Percentiles rank a stretch among this genome's conserved stretches.
Conservation (phyloP, 192 early-diverging fungal genomes). For the Backusella macrospora region DNA sequence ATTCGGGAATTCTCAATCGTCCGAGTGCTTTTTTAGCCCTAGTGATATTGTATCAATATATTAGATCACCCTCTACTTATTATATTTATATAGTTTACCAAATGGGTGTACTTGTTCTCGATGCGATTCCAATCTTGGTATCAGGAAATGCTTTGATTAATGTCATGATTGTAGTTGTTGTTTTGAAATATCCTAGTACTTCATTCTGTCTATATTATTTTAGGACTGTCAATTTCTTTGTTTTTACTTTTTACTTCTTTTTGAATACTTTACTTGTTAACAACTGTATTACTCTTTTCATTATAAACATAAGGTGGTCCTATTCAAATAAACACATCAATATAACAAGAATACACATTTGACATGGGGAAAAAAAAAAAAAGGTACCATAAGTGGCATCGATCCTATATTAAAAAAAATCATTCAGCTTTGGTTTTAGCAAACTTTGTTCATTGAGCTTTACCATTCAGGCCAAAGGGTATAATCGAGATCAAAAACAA, state of each 20-base stretch:
- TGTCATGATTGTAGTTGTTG: slow-evolving; percentile 37
- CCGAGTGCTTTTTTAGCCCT: slow-evolving; percentile 31
- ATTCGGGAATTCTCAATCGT: slow-evolving; percentile 18
- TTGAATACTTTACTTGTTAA: slow-evolving; percentile 14
- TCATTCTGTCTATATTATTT: slow-evolving; percentile 29
- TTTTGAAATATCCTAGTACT: slow-evolving; percentile 30
- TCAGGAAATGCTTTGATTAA: slow-evolving; percentile 34
- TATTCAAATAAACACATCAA: neutral
- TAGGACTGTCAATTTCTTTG: neutral
- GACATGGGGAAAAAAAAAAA: no score
- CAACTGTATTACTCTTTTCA: slow-evolving; percentile 7
- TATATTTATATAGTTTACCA: slow-evolving; percentile 30
- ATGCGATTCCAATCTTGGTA: slow-evolving; percentile 44
- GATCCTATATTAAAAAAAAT: slow-evolving; percentile 20
- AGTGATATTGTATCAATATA: neutral
- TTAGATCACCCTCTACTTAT: neutral
- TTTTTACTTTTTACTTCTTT: neutral
- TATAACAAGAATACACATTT: neutral
- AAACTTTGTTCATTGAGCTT: neutral
- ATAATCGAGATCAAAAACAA: slow-evolving; percentile 51
- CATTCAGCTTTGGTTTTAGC: no score
- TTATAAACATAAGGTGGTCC: slow-evolving; percentile 28
- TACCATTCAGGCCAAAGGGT: slow-evolving; percentile 44
- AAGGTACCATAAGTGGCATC: slow-evolving; percentile 29
- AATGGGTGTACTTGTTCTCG: slow-evolving; percentile 41